Evolutionary conservation across 768 basidiomycete genomes (phyloP).

Genomic region (Cubamyces sp.): DNA sequence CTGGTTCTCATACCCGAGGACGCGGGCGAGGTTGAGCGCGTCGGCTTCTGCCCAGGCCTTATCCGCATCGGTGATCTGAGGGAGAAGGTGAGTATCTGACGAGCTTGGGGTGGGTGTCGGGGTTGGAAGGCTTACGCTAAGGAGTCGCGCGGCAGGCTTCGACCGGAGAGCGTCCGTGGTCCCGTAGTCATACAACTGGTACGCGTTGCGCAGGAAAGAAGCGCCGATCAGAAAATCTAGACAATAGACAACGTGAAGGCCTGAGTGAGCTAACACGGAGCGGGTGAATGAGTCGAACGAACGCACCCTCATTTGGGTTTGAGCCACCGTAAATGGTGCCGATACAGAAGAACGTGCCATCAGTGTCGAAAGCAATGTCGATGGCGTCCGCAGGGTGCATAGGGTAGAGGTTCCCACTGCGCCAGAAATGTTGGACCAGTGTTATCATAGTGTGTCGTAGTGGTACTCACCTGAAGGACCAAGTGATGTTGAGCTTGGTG

Average conservation of each 20-base stretch:
- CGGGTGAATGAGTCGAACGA: neutral
- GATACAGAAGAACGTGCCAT: neutral
- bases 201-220: conserved; percentile 3
- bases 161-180: neutral
- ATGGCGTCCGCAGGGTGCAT: conserved; percentile 3
- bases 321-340: conserved; percentile 1
- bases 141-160: neutral
- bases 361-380: neutral
- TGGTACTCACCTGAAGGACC: neutral
- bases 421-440: neutral
- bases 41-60: neutral
- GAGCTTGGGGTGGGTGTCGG: no score
- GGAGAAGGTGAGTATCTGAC: neutral
- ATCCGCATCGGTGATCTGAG: neutral
- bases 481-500: conserved; percentile 3
- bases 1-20: neutral
- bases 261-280: neutral
- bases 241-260: neutral
- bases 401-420: conserved; percentile 1
- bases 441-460: neutral
- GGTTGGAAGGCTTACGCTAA: conserved; percentile 1
- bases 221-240: neutral
- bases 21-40: neutral
- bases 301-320: neutral
- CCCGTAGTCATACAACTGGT: conserved; percentile 2